These are phyloP conservation scores for Cryptomeria japonica DNA, from an alignment of 75 land plant species.

Conservation along the genomic window DNA sequence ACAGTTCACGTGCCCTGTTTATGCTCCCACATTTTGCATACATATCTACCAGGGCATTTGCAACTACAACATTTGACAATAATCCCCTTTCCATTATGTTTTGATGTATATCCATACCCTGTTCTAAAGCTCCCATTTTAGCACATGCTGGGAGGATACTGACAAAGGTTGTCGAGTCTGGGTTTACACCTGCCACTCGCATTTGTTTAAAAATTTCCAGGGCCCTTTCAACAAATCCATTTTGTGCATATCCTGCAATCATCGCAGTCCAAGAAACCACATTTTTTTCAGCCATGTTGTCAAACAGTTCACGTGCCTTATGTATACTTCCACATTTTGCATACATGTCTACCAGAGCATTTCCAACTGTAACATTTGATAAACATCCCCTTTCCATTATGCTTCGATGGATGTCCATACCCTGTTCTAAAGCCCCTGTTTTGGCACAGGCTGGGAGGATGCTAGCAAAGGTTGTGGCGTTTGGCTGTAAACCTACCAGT, in stretches of 20 bases:
- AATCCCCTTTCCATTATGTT: not conserved
- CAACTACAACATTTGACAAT: slow-evolving; percentile 11
- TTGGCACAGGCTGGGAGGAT: not conserved
- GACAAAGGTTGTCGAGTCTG: slow-evolving; percentile 10
- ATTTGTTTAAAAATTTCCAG: slow-evolving; percentile 6
- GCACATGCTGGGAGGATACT: slow-evolving; percentile 12
- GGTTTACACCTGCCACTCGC: slow-evolving; percentile 8
- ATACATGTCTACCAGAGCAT: slow-evolving; percentile 12
- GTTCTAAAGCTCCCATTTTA: slow-evolving; percentile 11
- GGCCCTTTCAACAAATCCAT: slow-evolving; percentile 6
- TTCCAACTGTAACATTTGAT: not conserved
- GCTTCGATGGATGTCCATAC: not conserved
- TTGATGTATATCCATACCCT: slow-evolving; percentile 9
- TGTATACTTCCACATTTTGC: not conserved
- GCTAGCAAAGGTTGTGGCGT: not conserved
- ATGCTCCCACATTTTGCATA: slow-evolving; percentile 20
- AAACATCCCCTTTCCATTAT: not conserved
- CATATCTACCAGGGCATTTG: slow-evolving; percentile 16
- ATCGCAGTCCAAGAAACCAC: slow-evolving; percentile 13
- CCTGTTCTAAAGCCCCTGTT: not conserved
- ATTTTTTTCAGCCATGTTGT: not conserved
- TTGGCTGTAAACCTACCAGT: not conserved
- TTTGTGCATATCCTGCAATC: slow-evolving; percentile 8
- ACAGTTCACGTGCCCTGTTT: slow-evolving; percentile 10
- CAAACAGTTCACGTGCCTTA: not conserved